Evolutionary conservation across 352 stramenopile genomes (phyloP).

Genomic region (Phytophthora tentaculata): DNA sequence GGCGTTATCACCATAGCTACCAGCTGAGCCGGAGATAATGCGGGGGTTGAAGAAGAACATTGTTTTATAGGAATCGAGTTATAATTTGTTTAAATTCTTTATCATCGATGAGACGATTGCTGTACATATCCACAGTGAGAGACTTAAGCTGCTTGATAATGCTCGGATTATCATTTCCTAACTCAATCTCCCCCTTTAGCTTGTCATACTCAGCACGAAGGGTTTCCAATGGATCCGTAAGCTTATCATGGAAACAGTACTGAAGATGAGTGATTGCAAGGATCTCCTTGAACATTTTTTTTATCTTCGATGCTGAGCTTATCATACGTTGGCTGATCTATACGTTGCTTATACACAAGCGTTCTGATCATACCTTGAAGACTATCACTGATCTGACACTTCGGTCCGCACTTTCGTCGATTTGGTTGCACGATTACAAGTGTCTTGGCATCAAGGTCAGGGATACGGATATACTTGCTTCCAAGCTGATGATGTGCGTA

Average conservation of each 20-base stretch:
- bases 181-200: no score
- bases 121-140: conserved; percentile 28
- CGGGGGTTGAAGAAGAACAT: conserved; percentile 26
- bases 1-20: conserved; percentile 31
- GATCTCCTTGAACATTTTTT: conserved; percentile 14
- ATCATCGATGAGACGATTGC: conserved; percentile 27
- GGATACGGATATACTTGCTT: not conserved
- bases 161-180: no score
- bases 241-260: not conserved
- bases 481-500: not conserved
- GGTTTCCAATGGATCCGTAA: conserved; percentile 4
- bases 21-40: conserved; percentile 24
- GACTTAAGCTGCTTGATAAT: conserved; percentile 15
- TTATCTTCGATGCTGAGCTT: conserved; percentile 19
- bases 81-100: conserved; percentile 28
- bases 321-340: conserved; percentile 23
- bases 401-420: not conserved
- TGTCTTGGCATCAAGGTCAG: conserved; percentile 18
- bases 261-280: conserved; percentile 12
- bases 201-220: conserved; percentile 13
- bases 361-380: conserved; percentile 16
- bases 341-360: conserved; percentile 12
- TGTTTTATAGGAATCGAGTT: conserved; percentile 18
- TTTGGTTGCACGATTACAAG: conserved; percentile 18
- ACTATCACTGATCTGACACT: conserved; percentile 10